Evolutionary conservation across 306 rosid genomes (phyloP).

Genomic region (Senna siamea): DNA sequence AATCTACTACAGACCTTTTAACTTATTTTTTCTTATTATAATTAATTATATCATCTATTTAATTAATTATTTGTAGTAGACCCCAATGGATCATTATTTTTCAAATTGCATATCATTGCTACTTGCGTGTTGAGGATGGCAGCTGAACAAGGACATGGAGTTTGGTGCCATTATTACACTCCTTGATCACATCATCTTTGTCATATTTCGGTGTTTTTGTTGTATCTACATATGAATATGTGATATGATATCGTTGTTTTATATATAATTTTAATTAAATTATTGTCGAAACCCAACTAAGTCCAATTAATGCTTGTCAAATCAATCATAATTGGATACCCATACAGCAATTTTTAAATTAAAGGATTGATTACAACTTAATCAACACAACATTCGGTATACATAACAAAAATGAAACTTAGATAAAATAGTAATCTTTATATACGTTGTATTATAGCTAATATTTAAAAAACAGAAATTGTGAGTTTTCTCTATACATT

Average conservation of each 20-base stretch:
- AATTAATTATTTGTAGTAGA: no score
- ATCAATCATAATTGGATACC: conserved; percentile 19
- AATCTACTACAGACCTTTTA: no score
- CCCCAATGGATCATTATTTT: neutral
- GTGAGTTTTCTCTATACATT: no score
- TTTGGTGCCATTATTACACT: conserved; percentile 33
- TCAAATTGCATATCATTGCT: conserved; percentile 29
- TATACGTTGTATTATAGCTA: no score
- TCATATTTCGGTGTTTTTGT: neutral
- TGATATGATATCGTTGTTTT: neutral
- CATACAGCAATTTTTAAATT: neutral
- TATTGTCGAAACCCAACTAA: neutral
- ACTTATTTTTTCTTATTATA: no score
- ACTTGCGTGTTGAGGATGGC: conserved; percentile 41
- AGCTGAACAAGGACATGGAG: conserved; percentile 7
- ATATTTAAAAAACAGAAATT: no score
- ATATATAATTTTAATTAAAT: neutral
- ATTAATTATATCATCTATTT: no score
- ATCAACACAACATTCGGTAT: neutral
- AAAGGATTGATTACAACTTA: neutral
- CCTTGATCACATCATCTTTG: conserved; percentile 31
- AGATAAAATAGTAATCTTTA: no score
- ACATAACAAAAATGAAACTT: no score
- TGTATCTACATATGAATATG: neutral
- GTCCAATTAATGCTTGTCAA: neutral